Evolutionary conservation across 441 rosid species (phyloP), one percentile per base, ranked within the genome.

Genomic region (Dalechampia spathulata): DNA sequence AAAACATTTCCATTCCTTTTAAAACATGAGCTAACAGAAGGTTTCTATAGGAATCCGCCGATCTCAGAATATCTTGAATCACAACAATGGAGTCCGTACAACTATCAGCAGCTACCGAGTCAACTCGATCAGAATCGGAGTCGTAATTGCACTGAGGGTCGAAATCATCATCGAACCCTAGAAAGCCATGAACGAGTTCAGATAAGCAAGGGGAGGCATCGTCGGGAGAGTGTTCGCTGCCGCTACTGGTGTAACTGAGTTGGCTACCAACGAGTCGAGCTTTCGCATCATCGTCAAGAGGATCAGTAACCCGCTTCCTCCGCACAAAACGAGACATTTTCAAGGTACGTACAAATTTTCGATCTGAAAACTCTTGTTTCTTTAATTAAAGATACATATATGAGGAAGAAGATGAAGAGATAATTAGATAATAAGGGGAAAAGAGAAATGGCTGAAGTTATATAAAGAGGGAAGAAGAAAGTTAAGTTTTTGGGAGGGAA

Each of bases 181-280:
- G 75, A 54, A 91, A 87, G 22, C 77, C 73, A 51, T 84, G 83
- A 17, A 92, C 90, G 70, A 91, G 98, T n/a, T 81, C 83, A 14
- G 80, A 81, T 12, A 87, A 79, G 64, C 76, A 79, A 13, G 94
- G 85, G 7, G 80, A 78, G 58, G 61, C 71, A 58, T 67, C 71
- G 28, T 42, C 71, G 19, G 59, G 78, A 12, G 89, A 85, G 27
- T 86, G 89, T 19, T 91, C 91, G 65, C 96, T 84, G 25, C 93
- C 95, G 65, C 93, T 82, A 67, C 89, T 91, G 39, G 32, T 67
- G 46, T 73, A 71, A 61, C 78, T 64, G 62, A 73, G 66, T 19
- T 43, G 68, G 17, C 45, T 55, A 14, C 83, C 80, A 49, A 81
- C 62, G 64, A 91, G 79, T 61, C 80, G 86, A 46, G 90, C 87